Conservation (phyloP, 768 basidiomycete species). For the Leccinum uliginosum region DNA sequence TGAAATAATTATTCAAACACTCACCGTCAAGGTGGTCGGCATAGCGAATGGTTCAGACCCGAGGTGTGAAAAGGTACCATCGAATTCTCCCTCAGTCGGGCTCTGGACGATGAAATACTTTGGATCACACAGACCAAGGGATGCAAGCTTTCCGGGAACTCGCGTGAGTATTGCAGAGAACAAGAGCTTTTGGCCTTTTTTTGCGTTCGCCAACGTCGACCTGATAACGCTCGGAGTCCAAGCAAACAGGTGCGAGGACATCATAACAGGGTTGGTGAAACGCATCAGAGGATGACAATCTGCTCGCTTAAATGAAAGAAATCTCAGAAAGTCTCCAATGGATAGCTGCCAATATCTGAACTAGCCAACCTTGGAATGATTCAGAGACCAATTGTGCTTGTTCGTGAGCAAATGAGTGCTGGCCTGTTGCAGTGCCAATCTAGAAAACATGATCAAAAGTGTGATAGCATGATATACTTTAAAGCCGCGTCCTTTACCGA, state of each 20-base stretch:
- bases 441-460: constrained; percentile 19
- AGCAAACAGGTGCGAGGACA: constrained; percentile 59
- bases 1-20: constrained; percentile 16
- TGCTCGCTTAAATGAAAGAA: background rate
- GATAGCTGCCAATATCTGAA: constrained; percentile 75
- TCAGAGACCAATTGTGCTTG: constrained; percentile 80
- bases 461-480: constrained; percentile 46
- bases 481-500: constrained; percentile 81
- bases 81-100: constrained; percentile 31
- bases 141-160: constrained; percentile 89
- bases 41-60: constrained; percentile 77
- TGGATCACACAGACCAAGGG: constrained; percentile 71
- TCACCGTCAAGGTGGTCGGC: constrained; percentile 70
- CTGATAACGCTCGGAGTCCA: constrained; percentile 30
- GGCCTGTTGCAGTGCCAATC: constrained; percentile 85
- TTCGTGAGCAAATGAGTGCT: constrained; percentile 91
- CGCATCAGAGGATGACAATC: constrained; percentile 6
- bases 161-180: constrained; percentile 95
- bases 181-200: constrained; percentile 83
- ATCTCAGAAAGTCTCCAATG: constrained; percentile 33
- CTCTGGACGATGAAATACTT: constrained; percentile 86
- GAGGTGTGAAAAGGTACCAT: constrained; percentile 43
- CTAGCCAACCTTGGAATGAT: constrained; percentile 95
- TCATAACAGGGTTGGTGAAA: constrained; percentile 24
- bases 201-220: constrained; percentile 56